Base-by-base conservation (phyloP, 1,139 yeast genomes). In the Protomyces lactucae-debilis region DNA sequence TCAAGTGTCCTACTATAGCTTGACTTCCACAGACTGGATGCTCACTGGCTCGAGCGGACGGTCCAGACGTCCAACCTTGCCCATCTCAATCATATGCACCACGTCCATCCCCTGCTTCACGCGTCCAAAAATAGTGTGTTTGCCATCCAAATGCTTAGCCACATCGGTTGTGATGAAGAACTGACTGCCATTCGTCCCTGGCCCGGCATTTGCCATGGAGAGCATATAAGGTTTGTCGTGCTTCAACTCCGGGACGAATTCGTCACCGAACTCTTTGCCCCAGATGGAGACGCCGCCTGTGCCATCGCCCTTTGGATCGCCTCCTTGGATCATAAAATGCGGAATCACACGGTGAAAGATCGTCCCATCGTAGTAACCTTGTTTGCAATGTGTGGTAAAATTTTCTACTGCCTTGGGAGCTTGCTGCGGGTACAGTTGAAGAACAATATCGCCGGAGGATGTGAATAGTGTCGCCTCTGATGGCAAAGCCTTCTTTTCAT, bases 171-270 rank as follows among this genome's bases (percentile, higher is more conserved):
- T 84, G 69, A 84, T 82, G 75, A 84, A 84, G 72, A 84, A 84
- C 73, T 84, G 88, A 25, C 85, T 82, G 1, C 87, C 87, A 71
- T 84, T 84, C 67, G 87, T 83, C 73, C 81, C 77, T 66, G 76
- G 82, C 51, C 88, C 88, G 51, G 86, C 81, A 70, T 84, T 84
- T 68, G 87, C 88, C 88, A 84, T 82, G 66, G 82, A 78, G 5
- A 82, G 78, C 68, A 76, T 73, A 64, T 76, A 81, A 1, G 83
- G 81, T 64, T 72, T 72, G 64, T 76, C 77, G 68, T 80, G 82
- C 28, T 73, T 71, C 54, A 79, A 70, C 16, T 70, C 70, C 0
- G 75, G 74, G 59, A 74, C 72, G 68, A 80, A 76, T 69, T 82
- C 85, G 68, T 82, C 83, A 43, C 74, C 72, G 67, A 81, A 80